These are phyloP conservation scores for Fibroporia radiculosa DNA, from an alignment of 768 basidiomycete genomes.

Conservation along the genomic window DNA sequence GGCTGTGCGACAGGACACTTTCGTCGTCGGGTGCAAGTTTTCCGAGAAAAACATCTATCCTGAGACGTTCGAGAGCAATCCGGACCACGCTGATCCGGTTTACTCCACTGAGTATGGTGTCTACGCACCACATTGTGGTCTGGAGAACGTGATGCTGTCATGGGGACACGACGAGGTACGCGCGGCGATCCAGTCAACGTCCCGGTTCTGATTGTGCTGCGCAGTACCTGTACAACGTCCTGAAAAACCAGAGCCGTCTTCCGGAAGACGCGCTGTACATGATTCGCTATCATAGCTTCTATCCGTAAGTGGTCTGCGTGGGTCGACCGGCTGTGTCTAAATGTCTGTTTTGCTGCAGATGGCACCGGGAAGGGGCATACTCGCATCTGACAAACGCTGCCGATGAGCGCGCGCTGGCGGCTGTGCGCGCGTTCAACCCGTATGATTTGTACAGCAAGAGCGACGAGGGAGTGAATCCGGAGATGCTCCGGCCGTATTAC, in stretches of 20 bases:
- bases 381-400: slow-evolving; percentile 68
- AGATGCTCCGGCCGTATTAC: slow-evolving; percentile 75
- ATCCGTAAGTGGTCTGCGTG: slow-evolving; percentile 44
- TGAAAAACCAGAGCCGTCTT: slow-evolving; percentile 75
- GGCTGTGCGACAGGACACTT: slow-evolving; percentile 44
- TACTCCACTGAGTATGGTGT: slow-evolving; percentile 71
- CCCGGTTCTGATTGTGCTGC: neutral
- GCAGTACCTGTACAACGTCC: slow-evolving; percentile 77
- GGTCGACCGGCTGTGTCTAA: neutral
- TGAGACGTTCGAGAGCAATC: slow-evolving; percentile 68
- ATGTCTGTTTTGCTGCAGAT: slow-evolving; percentile 28
- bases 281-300: slow-evolving; percentile 94
- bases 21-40: slow-evolving; percentile 80
- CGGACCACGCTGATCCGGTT: slow-evolving; percentile 54
- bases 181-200: slow-evolving; percentile 6
- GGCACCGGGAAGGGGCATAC: slow-evolving; percentile 89
- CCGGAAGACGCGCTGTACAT: slow-evolving; percentile 80
- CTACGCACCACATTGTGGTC: slow-evolving; percentile 71
- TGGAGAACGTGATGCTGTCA: slow-evolving; percentile 81
- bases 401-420: slow-evolving; percentile 55
- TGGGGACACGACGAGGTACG: slow-evolving; percentile 89
- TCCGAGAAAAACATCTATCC: slow-evolving; percentile 80
- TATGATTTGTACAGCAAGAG: slow-evolving; percentile 92
- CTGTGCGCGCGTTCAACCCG: slow-evolving; percentile 85
- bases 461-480: slow-evolving; percentile 57